These are phyloP conservation scores for Agaricus sinodeliciosus DNA, from an alignment of 768 basidiomycete genomes.

Conservation along the genomic window DNA sequence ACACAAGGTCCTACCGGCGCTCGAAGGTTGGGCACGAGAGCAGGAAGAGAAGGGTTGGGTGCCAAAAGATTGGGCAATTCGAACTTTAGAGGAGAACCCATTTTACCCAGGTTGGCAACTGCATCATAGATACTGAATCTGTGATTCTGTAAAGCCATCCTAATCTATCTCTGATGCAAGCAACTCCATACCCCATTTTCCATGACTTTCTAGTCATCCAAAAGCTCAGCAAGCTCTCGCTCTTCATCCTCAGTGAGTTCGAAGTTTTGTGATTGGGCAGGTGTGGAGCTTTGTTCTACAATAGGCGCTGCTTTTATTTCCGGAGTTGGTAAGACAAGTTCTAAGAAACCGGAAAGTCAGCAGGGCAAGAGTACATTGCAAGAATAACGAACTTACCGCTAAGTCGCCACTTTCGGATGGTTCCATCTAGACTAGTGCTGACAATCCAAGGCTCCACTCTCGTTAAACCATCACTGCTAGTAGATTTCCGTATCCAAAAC, in stretches of 20 bases:
- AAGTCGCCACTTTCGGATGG: constrained; percentile 80
- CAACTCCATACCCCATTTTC: background rate
- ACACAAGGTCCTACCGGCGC: constrained; percentile 37
- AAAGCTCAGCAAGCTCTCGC: constrained; percentile 75
- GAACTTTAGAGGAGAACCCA: constrained; percentile 43
- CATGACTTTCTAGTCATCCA: constrained; percentile 25
- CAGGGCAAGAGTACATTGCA: background rate
- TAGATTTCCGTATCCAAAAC: constrained; percentile 56
- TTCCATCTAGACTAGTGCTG: constrained; percentile 80
- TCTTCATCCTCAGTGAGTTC: constrained; percentile 85
- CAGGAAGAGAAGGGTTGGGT: constrained; percentile 42
- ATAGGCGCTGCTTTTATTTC: constrained; percentile 7
- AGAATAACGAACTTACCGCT: constrained; percentile 36
- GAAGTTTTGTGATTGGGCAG: constrained; percentile 20
- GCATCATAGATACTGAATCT: constrained; percentile 1
- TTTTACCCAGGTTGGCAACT: constrained; percentile 43
- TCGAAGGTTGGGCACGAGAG: constrained; percentile 39
- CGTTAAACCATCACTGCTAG: constrained; percentile 37
- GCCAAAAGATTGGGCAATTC: constrained; percentile 39
- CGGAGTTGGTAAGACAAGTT: constrained; percentile 32
- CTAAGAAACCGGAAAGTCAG: constrained; percentile 18
- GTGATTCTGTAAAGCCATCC: background rate
- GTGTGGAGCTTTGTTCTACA: background rate
- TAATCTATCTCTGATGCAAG: background rate
- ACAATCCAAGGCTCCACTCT: constrained; percentile 74